Evolutionary conservation across 768 basidiomycete genomes (phyloP).

Genomic region (Cystofilobasidium ferigula): DNA sequence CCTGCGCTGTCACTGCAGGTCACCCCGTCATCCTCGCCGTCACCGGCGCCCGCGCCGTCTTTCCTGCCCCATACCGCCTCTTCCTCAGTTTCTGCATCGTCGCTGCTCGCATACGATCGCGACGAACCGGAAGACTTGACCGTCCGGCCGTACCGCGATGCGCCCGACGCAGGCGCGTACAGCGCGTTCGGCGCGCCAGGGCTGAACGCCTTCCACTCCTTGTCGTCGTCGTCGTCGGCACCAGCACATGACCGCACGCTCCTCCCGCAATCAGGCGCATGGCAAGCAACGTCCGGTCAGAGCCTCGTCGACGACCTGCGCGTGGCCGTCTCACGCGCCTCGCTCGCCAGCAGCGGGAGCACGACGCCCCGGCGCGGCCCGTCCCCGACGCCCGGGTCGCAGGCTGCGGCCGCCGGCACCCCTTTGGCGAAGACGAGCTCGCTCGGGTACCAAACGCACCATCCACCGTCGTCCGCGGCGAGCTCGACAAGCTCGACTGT

Average conservation of each 20-base stretch:
- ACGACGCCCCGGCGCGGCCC: background rate
- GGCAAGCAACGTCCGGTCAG: background rate
- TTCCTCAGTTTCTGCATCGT: background rate
- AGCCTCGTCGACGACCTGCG: background rate
- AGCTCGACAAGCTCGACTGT: background rate
- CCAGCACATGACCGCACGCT: slow-evolving; percentile 10
- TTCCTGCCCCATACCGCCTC: too few relatives aligned
- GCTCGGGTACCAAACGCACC: background rate
- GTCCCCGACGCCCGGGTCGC: too few relatives aligned
- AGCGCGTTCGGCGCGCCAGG: background rate
- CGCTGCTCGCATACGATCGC: slow-evolving; percentile 1
- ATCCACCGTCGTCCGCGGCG: background rate
- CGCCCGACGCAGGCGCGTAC: slow-evolving; percentile 7
- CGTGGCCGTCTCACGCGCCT: background rate
- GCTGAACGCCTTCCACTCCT: background rate
- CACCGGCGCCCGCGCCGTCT: too few relatives aligned
- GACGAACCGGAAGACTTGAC: background rate
- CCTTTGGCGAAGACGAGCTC: background rate
- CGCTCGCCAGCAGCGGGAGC: background rate
- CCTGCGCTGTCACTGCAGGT: background rate
- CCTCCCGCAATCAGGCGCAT: background rate
- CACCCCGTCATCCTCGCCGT: slow-evolving; percentile 6
- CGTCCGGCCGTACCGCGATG: slow-evolving; percentile 16
- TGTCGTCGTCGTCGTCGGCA: background rate
- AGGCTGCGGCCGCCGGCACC: background rate